phyloP scores from a whole-genome alignment of 2,329 filamentous ascomycete genomes.

The Pezicula radicicola region DNA sequence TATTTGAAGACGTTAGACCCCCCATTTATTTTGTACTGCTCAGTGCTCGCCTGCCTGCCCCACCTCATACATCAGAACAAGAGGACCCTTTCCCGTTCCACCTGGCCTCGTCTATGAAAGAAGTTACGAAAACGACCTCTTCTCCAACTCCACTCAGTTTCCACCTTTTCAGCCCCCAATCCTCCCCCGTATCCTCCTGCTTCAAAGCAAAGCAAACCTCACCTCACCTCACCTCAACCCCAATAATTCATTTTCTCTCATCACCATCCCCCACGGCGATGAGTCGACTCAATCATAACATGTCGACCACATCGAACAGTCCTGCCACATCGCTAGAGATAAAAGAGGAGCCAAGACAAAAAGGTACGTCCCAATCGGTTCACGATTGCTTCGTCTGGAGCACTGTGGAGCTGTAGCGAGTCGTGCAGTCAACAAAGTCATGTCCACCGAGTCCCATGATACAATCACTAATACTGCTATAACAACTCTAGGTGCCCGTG shows the following conservation, averaged over 20 bases:
- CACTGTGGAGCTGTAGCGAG: background rate
- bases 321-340: background rate
- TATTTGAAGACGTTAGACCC: too few relatives aligned
- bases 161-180: too few relatives aligned
- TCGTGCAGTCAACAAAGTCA: background rate
- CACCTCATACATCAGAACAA: too few relatives aligned
- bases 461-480: background rate
- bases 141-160: too few relatives aligned
- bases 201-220: background rate
- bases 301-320: background rate
- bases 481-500: constrained; percentile 17
- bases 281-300: background rate
- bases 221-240: background rate
- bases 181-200: background rate
- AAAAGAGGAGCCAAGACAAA: background rate
- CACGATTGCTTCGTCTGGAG: background rate
- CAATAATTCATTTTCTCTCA: background rate
- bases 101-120: too few relatives aligned
- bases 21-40: too few relatives aligned
- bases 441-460: background rate
- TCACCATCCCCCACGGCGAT: background rate
- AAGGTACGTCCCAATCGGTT: background rate
- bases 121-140: too few relatives aligned
- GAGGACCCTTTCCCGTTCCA: too few relatives aligned
- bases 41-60: too few relatives aligned